Percentiles rank a stretch among this genome's conserved stretches.
These are phyloP conservation scores for Malassezia nana DNA, from an alignment of 1,284 basidiomycete genomes.

Conservation along the genomic window DNA sequence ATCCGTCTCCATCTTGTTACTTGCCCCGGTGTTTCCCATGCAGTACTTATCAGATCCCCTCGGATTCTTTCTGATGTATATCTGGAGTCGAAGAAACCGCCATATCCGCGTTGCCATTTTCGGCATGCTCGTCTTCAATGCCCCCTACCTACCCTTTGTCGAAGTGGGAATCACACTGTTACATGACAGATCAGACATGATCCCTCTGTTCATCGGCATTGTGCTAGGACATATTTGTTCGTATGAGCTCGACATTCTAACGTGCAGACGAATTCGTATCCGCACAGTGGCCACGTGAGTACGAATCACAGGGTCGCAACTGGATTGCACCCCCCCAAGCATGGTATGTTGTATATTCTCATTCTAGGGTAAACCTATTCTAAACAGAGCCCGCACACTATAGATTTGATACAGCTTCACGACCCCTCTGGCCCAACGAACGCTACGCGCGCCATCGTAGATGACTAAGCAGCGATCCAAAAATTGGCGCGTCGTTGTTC, in stretches of 20 bases:
- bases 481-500: neutral
- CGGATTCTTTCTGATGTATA: constrained; percentile 68
- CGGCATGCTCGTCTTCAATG: constrained; percentile 83
- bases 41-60: constrained; percentile 27
- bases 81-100: constrained; percentile 90
- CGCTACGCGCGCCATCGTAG: neutral
- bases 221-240: constrained; percentile 41
- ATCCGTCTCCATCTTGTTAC: constrained; percentile 56
- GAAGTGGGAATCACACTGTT: constrained; percentile 74
- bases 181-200: constrained; percentile 56
- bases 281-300: constrained; percentile 88
- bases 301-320: constrained; percentile 64
- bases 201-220: constrained; percentile 40
- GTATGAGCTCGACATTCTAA: constrained; percentile 14
- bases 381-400: neutral
- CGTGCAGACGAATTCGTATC: constrained; percentile 65
- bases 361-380: neutral
- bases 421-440: neutral
- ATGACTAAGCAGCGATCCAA: neutral
- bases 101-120: constrained; percentile 89
- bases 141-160: constrained; percentile 90
- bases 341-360: constrained; percentile 57
- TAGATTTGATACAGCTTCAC: neutral
- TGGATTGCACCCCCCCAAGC: constrained; percentile 67
- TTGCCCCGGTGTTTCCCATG: constrained; percentile 48